Evolutionary conservation across 192 early-diverging fungal species (phyloP).

Genomic region (Backusella morwellensis): DNA sequence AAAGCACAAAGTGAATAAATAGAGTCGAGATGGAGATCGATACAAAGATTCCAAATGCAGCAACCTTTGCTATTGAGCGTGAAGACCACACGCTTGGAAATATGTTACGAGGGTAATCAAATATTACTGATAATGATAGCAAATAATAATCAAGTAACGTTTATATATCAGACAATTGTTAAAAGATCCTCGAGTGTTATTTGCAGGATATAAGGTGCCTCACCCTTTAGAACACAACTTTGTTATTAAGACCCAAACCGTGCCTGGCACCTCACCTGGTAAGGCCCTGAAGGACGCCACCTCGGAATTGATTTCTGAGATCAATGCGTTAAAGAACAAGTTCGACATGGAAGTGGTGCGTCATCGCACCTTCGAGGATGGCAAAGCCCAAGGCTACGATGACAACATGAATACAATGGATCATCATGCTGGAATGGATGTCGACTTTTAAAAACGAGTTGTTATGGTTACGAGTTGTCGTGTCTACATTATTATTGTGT

Average conservation of each 20-base stretch:
- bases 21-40: conserved; percentile 83
- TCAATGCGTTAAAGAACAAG: conserved; percentile 74
- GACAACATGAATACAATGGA: conserved; percentile 35
- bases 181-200: conserved; percentile 89
- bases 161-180: conserved; percentile 68
- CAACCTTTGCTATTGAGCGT: conserved; percentile 85
- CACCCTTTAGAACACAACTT: conserved; percentile 95
- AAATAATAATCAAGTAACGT: not conserved
- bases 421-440: conserved; percentile 49
- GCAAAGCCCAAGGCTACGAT: conserved; percentile 23
- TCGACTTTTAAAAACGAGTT: conserved; percentile 56
- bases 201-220: conserved; percentile 95
- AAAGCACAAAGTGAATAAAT: not conserved
- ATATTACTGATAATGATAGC: not conserved
- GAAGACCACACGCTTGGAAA: conserved; percentile 99
- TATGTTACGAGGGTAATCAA: conserved; percentile 80
- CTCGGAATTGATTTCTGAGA: conserved; percentile 72
- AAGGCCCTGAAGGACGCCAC: conserved; percentile 78
- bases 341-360: conserved; percentile 65
- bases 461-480: not conserved
- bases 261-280: conserved; percentile 79
- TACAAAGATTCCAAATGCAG: conserved; percentile 91
- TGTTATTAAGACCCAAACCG: conserved; percentile 91
- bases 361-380: conserved; percentile 36
- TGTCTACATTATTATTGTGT: not conserved